A percentile compares a stretch with the other conserved stretches of the same genome.
Conservation (phyloP, 2,329 filamentous ascomycete species). For the Colletotrichum cuscutae region DNA sequence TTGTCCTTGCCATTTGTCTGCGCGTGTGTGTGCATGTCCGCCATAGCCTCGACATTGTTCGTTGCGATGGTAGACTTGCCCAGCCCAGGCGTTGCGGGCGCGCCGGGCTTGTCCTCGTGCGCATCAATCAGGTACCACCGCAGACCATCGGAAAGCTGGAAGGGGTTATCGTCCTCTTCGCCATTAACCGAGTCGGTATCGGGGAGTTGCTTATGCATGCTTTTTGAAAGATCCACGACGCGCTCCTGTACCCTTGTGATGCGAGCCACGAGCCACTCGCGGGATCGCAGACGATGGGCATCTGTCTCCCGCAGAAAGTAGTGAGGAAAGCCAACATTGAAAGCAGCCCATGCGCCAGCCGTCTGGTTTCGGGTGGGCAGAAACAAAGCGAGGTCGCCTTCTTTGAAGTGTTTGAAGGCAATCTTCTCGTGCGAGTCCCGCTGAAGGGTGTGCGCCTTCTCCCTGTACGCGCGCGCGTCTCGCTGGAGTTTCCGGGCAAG, state of each 20-base stretch:
- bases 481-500: constrained; percentile 93
- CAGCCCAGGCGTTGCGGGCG: constrained; percentile 90
- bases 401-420: constrained; percentile 94
- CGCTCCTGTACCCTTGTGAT: constrained; percentile 93
- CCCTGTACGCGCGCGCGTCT: constrained; percentile 86
- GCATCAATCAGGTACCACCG: constrained; percentile 98
- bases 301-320: constrained; percentile 97
- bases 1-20: constrained; percentile 55
- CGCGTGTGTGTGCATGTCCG: constrained; percentile 69
- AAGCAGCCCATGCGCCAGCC: constrained; percentile 95
- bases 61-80: constrained; percentile 92
- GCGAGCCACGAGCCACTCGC: constrained; percentile 96
- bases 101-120: constrained; percentile 89
- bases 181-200: constrained; percentile 61
- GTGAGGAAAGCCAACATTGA: constrained; percentile 97
- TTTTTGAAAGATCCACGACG: constrained; percentile 90
- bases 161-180: constrained; percentile 93
- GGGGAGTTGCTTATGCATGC: constrained; percentile 59
- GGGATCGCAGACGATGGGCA: constrained; percentile 80
- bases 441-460: constrained; percentile 83
- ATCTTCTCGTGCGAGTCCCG: constrained; percentile 96
- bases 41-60: constrained; percentile 87
- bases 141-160: constrained; percentile 93
- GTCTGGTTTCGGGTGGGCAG: constrained; percentile 94
- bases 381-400: constrained; percentile 94